Base-by-base conservation (phyloP, 768 basidiomycete species). In the Suillus alpinus region DNA sequence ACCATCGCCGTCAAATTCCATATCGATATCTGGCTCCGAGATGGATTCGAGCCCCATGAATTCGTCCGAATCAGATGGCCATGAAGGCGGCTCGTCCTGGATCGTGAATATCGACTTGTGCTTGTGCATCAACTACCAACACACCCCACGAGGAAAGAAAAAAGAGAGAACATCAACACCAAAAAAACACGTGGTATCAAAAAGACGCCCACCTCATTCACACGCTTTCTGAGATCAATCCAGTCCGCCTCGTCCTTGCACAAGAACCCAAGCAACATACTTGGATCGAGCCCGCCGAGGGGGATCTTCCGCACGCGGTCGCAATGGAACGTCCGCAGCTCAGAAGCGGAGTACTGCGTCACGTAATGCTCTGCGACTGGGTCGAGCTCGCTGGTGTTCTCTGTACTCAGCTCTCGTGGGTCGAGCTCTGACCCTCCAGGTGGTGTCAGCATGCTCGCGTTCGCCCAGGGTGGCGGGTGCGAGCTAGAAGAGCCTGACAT, bases 301-400 rank as follows among this genome's bases (percentile, higher is more conserved):
- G 89, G 89, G 92, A 98, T 96, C 84, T 96, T 98, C 70, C 94
- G 82, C 41, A 98, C 89, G 18, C 89, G 86, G n/a, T 99, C 97
- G 71, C 94, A 95, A 74, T 98, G 97, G 79, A 95, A 99, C 13
- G 92, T 96, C 68, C 84, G 84, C 37, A 98, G 77, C 69, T 95
- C 92, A 5, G 79, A 63, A 3, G 83, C 74, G 1, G 83, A 77
- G 72, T 98, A 99, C 10, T 94, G 89, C 0, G 79, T 81, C 23
- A 83, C 83, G 61, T 88, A 92, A 67, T 90, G 87, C 56, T 83
- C 75, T 62, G 87, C 83, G 8, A 84, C 40, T 0, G 77, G 69
- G 59, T 88, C 78, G 58, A 77, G 66, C 51, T 74, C 76, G 51
- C 58, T 64, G 36, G 67, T 72, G 20, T 65, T 64, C 40, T 67